These are phyloP conservation scores for Venturia carpophila DNA, from an alignment of 2,329 filamentous ascomycete species.

Conservation along the genomic window DNA sequence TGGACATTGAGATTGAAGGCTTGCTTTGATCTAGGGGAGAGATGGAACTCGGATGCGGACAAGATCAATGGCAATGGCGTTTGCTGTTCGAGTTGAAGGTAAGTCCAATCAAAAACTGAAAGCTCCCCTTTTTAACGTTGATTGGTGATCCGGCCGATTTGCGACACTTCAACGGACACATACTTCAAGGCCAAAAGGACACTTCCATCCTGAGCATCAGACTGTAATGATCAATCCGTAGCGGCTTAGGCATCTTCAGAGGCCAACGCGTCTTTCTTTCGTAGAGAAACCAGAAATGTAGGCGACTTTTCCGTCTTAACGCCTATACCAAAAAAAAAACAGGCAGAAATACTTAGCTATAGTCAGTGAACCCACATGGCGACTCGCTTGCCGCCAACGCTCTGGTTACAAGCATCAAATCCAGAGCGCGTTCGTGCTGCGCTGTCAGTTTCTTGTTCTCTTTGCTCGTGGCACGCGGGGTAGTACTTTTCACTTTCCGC, in stretches of 20 bases:
- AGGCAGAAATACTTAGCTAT: no score
- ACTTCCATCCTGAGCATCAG: no score
- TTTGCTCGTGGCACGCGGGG: neutral
- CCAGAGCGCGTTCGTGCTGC: neutral
- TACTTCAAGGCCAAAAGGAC: no score
- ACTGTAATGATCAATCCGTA: no score
- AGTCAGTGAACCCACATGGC: no score
- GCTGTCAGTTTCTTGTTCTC: neutral
- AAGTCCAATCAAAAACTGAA: neutral
- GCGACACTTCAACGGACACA: neutral
- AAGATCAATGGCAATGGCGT: neutral
- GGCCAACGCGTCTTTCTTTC: no score
- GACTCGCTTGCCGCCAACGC: no score
- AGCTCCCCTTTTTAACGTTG: neutral
- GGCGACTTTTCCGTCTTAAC: no score
- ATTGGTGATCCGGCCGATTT: neutral
- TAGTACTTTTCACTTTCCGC: neutral
- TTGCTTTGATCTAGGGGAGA: neutral
- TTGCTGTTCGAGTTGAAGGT: neutral
- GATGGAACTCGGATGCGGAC: neutral
- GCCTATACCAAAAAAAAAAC: no score
- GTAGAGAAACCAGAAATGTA: no score
- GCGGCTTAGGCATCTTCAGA: no score
- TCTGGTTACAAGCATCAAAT: no score
- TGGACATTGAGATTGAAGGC: neutral